Percentiles rank a stretch among this genome's conserved stretches.
phyloP scores from a whole-genome alignment of 108 stramenopile species.

The Nannochloropsis salina region DNA sequence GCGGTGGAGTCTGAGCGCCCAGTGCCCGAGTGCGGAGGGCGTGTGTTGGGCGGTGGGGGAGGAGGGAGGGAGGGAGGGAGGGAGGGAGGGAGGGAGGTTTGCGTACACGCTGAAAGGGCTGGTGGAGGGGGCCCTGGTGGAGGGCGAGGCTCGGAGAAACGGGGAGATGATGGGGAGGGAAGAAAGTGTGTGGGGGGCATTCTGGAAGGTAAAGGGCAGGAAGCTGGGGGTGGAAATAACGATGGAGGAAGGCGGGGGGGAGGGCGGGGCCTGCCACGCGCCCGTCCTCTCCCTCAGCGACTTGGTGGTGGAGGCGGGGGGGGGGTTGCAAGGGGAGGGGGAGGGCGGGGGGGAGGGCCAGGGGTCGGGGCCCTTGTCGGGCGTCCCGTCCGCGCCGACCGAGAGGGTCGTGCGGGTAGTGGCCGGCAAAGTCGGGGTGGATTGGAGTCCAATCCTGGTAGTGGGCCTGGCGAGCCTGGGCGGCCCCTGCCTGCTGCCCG shows the following conservation, averaged over 20 bases:
- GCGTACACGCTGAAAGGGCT: background rate
- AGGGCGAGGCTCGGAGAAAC: too few species aligned
- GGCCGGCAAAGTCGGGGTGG: background rate
- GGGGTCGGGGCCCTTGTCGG: too few species aligned
- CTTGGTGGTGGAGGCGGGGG: background rate
- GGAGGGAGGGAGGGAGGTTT: conserved; percentile 16
- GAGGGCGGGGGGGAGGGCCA: too few species aligned
- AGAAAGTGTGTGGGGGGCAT: too few species aligned
- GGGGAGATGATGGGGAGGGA: too few species aligned
- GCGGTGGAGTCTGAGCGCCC: background rate
- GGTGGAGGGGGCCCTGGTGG: too few species aligned
- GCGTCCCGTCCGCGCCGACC: background rate
- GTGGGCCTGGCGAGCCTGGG: background rate
- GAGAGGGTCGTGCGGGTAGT: background rate
- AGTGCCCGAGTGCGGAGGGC: background rate
- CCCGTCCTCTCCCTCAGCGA: too few species aligned
- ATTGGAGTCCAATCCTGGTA: background rate
- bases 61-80: background rate
- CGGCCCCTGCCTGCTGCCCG: background rate
- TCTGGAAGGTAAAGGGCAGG: too few species aligned
- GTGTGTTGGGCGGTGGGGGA: background rate
- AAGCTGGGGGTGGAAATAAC: background rate
- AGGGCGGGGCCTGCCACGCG: too few species aligned
- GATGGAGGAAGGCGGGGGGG: background rate
- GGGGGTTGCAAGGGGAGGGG: too few species aligned